Base-by-base conservation (phyloP, 2,329 filamentous ascomycete genomes). In the Botrytis paeoniae region DNA sequence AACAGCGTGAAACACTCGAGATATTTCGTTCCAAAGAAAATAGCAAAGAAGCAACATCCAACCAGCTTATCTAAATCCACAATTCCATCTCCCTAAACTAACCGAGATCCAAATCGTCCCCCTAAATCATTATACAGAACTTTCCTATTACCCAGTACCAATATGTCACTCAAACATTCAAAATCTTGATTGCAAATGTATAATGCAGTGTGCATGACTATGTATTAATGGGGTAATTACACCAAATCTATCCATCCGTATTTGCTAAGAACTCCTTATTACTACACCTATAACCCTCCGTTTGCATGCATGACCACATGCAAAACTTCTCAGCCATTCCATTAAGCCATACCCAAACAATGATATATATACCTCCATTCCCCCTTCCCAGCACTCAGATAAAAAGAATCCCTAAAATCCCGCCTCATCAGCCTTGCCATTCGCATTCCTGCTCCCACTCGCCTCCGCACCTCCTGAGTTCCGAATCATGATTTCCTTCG, bases 351-450 rank as follows among this genome's bases (percentile, higher is more conserved):
- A 37, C 7, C 16, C 45, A 20, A 16, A 51, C 9, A n/a, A 20
- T 39, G 4, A 5, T 43, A 61, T 45, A 41, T 41, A 45, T n/a
- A 20, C 25, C 12, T 12, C 4, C 20, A 25, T 7, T 3, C 25
- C 4, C 29, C 7, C 6, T 9, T 4, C 5, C 35, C 62, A 25
- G 51, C n/a, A 6, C n/a, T 9, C 14, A 8, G 25, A 45, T 25
- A 1, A 35, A 54, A 39, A 39, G 25, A 39, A 39, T 1, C 10
- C 20, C 29, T 22, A 39, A 3, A 41, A 39, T 1, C 70, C 70
- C 39, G 70, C 70, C 43, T 72, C 70, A 12, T 72, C 62, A 32
- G 70, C 39, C 62, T 72, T 71, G 20, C 59, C 57, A 61, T 37
- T 69, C 25, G 48, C 18, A 39, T 35, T 60, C 22, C 29, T 41